These are phyloP conservation scores for Saturnispora besseyi DNA, from an alignment of 805 yeast species.

Conservation along the genomic window DNA sequence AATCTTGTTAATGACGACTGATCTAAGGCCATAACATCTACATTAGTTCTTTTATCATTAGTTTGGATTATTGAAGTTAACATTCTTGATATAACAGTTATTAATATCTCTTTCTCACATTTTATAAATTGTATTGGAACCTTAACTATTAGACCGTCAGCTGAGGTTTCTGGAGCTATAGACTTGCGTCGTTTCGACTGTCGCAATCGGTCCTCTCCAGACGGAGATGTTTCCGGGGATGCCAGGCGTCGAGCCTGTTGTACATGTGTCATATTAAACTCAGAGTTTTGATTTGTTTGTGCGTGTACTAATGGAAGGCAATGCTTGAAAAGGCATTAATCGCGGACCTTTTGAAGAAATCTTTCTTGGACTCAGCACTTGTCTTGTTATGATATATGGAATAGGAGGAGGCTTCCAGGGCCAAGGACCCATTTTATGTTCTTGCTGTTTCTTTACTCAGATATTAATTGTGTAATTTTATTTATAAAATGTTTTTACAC, in stretches of 20 bases:
- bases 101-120: conserved; percentile 63
- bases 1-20: conserved; percentile 62
- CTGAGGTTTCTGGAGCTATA: not conserved
- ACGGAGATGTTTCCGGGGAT: not conserved
- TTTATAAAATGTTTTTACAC: too few species aligned
- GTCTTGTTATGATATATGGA: too few species aligned
- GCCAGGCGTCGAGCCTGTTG: not conserved
- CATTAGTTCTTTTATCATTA: conserved; percentile 45
- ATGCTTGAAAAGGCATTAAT: not conserved
- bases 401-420: too few species aligned
- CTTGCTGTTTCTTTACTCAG: too few species aligned
- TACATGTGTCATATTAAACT: not conserved
- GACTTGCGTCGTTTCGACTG: conserved; percentile 6
- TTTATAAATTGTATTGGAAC: conserved; percentile 49
- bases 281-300: not conserved
- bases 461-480: too few species aligned
- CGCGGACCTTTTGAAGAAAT: not conserved
- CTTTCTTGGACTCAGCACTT: too few species aligned
- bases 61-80: conserved; percentile 61
- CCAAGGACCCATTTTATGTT: too few species aligned
- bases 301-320: not conserved
- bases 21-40: conserved; percentile 25
- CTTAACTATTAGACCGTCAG: not conserved
- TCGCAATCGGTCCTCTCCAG: not conserved
- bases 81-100: conserved; percentile 71